Evolutionary conservation across 2,329 filamentous ascomycete species (phyloP).

Genomic region (Sarocladium strictum): DNA sequence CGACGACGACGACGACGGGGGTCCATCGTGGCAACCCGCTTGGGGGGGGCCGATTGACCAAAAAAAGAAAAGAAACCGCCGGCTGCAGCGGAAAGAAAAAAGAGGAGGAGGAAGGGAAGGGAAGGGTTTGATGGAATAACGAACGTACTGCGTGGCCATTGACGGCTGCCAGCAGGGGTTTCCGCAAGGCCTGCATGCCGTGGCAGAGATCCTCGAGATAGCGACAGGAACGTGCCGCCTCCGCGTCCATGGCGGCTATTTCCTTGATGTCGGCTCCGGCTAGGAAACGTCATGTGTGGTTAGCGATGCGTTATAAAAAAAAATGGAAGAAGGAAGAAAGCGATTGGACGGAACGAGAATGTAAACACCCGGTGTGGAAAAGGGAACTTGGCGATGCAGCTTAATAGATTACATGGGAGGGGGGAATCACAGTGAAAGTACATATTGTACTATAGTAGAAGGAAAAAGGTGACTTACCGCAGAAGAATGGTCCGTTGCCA

Average conservation of each 20-base stretch:
- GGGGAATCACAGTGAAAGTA: too few species aligned
- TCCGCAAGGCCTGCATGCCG: conserved; percentile 28
- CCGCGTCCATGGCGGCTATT: conserved; percentile 13
- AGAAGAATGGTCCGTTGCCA: conserved; percentile 27
- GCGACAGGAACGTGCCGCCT: conserved; percentile 23
- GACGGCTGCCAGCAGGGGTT: conserved; percentile 44
- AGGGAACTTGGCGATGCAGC: background rate
- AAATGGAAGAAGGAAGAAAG: background rate
- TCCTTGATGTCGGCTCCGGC: conserved; percentile 17
- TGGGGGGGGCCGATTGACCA: too few species aligned
- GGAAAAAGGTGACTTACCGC: conserved; percentile 20
- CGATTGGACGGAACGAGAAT: background rate
- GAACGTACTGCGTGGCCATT: conserved; percentile 42
- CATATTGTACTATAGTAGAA: too few species aligned
- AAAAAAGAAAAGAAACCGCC: too few species aligned
- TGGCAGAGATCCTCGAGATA: conserved; percentile 35
- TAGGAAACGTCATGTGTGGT: background rate
- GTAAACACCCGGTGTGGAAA: background rate
- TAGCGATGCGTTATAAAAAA: too few species aligned
- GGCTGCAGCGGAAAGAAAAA: too few species aligned
- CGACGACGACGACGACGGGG: too few species aligned
- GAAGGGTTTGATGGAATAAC: background rate
- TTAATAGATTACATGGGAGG: background rate
- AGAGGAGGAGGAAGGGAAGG: background rate
- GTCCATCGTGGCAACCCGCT: too few species aligned